Percentiles rank a stretch among this genome's conserved stretches.
Conservation (phyloP, 148 eudicot species). For the Camellia lanceoleosa region DNA sequence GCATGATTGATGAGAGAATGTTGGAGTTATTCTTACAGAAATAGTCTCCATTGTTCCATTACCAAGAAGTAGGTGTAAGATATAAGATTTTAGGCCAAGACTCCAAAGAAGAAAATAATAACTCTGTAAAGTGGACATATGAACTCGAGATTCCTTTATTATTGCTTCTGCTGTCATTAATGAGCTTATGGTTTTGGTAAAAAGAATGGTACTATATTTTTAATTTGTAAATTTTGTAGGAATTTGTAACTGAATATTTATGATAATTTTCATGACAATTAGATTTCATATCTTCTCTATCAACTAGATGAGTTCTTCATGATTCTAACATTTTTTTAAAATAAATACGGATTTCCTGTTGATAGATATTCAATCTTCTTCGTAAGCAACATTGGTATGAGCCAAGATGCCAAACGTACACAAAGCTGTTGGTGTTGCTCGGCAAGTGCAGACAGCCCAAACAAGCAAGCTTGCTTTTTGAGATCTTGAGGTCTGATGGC, state of each 20-base stretch:
- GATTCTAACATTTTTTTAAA: constrained; percentile 8
- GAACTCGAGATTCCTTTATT: neutral
- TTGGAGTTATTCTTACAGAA: neutral
- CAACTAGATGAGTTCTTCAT: neutral
- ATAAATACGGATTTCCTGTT: constrained; percentile 11
- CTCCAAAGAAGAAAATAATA: neutral
- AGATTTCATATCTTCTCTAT: neutral
- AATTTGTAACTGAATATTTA: neutral
- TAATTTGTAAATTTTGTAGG: neutral
- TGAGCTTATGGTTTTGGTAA: neutral
- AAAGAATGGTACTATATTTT: neutral
- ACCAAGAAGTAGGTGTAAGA: neutral
- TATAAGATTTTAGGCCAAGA: neutral
- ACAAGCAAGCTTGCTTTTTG: constrained; percentile 69
- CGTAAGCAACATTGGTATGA: constrained; percentile 91
- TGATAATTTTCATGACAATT: neutral
- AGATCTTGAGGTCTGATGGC: constrained; percentile 68
- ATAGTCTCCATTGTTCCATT: neutral
- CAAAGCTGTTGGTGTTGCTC: constrained; percentile 76
- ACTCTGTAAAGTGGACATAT: neutral
- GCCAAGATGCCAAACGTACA: constrained; percentile 72
- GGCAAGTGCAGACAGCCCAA: constrained; percentile 76
- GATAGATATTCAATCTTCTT: constrained; percentile 74
- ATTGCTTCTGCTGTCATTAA: neutral
- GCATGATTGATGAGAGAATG: too few relatives aligned